Conservation (phyloP, 495 filamentous ascomycete genomes). For the Neurospora cerealis region DNA sequence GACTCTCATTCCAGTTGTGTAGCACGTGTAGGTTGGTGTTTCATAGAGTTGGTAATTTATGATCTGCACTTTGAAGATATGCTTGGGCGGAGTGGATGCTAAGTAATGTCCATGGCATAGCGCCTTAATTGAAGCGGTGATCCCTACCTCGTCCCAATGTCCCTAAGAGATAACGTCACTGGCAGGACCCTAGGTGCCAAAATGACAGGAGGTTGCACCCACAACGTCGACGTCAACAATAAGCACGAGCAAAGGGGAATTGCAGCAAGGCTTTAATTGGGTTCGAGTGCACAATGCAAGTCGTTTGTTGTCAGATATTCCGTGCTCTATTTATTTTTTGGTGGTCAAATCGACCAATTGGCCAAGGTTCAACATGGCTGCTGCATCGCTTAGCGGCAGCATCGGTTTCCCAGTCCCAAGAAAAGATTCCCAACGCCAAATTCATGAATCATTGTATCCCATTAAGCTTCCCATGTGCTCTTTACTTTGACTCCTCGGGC, state of each 20-base stretch:
- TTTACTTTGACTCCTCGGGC: background rate
- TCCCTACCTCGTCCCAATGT: background rate
- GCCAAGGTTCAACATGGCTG: background rate
- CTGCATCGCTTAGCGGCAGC: background rate
- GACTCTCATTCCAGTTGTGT: background rate
- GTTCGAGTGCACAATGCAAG: background rate
- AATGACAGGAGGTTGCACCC: background rate
- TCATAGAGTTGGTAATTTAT: background rate
- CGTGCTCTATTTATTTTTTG: background rate
- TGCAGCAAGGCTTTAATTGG: background rate
- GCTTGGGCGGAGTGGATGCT: background rate
- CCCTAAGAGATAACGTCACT: background rate
- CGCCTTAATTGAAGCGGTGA: background rate
- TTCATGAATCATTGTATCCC: background rate
- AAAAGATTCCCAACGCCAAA: background rate
- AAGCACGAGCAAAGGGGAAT: background rate
- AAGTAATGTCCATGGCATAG: background rate
- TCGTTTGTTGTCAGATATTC: background rate
- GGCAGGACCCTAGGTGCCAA: background rate
- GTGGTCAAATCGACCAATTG: background rate
- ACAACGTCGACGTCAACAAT: background rate
- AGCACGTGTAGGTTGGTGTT: background rate
- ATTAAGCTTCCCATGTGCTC: background rate
- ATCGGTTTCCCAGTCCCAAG: constrained; percentile 1
- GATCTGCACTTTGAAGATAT: background rate